phyloP scores from a whole-genome alignment of 345 rosid species.

The Lagerstroemia speciosa region DNA sequence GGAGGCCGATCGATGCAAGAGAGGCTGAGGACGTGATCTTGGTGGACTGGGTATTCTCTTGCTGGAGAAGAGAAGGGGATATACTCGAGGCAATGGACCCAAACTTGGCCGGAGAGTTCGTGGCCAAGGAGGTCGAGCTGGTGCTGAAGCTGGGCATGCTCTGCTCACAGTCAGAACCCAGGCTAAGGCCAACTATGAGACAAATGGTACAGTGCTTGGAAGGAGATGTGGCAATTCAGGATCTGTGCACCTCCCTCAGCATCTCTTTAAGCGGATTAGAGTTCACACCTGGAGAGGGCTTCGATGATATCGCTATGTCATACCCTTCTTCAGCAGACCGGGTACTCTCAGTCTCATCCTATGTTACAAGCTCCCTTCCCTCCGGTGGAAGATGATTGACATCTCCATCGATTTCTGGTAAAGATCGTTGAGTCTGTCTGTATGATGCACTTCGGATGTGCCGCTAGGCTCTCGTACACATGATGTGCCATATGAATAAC shows the following conservation, averaged over 20 bases:
- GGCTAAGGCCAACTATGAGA: slow-evolving; percentile 24
- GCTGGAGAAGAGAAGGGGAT: slow-evolving; percentile 22
- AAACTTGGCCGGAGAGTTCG: slow-evolving; percentile 16
- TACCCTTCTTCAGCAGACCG: too few species aligned
- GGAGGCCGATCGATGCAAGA: slow-evolving; percentile 25
- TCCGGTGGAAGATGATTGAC: too few species aligned
- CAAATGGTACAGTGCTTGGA: slow-evolving; percentile 14
- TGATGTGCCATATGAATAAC: too few species aligned
- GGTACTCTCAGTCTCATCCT: too few species aligned
- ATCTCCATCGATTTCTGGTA: too few species aligned
- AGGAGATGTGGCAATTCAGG: not conserved
- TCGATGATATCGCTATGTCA: too few species aligned
- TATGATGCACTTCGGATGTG: too few species aligned
- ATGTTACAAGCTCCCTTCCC: too few species aligned
- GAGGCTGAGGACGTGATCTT: slow-evolving; percentile 15
- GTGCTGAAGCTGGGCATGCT: slow-evolving; percentile 34
- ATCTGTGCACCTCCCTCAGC: not conserved
- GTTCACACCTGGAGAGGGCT: too few species aligned
- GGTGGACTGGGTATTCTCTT: slow-evolving; percentile 33
- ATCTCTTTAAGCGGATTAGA: not conserved
- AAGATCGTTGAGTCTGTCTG: too few species aligned
- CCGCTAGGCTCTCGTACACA: too few species aligned
- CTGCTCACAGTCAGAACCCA: slow-evolving; percentile 25
- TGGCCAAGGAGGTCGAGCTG: slow-evolving; percentile 26
- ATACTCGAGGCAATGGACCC: slow-evolving; percentile 26